These are phyloP conservation scores for Candida ponderosae DNA, from an alignment of 805 yeast species.

Conservation along the genomic window DNA sequence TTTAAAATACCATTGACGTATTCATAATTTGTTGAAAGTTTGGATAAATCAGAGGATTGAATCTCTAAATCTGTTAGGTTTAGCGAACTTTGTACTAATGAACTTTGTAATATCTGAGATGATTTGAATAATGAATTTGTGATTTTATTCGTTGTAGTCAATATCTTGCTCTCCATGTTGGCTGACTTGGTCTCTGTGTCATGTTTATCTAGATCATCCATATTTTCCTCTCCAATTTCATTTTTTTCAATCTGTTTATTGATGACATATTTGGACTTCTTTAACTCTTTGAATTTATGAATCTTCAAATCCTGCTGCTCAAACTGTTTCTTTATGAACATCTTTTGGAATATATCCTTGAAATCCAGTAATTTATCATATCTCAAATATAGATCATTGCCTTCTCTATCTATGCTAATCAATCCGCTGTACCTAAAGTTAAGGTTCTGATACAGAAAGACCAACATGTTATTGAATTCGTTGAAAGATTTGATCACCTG, in stretches of 20 bases:
- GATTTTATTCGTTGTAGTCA: slow-evolving; percentile 18
- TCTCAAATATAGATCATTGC: not conserved
- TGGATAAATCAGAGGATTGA: slow-evolving; percentile 13
- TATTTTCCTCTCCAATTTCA: not conserved
- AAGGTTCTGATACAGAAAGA: slow-evolving; percentile 7
- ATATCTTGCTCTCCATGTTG: slow-evolving; percentile 6
- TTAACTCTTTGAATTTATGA: slow-evolving; percentile 4
- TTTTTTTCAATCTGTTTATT: not conserved
- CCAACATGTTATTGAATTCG: slow-evolving; percentile 9
- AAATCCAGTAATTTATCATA: slow-evolving; percentile 7
- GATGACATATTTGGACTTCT: slow-evolving; percentile 4
- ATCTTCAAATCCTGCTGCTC: slow-evolving; percentile 4
- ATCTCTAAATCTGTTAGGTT: slow-evolving; percentile 17
- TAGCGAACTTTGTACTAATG: slow-evolving; percentile 17
- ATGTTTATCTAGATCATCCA: slow-evolving; percentile 5
- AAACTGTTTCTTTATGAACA: slow-evolving; percentile 11
- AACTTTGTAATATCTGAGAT: slow-evolving; percentile 15
- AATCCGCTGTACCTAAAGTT: slow-evolving; percentile 12
- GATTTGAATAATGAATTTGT: slow-evolving; percentile 17
- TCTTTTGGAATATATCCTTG: slow-evolving; percentile 7
- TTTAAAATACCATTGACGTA: slow-evolving; percentile 11
- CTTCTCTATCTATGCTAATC: not conserved
- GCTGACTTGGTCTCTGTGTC: not conserved
- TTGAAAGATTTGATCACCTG: slow-evolving; percentile 9
- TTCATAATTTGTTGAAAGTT: slow-evolving; percentile 13